Evolutionary conservation across 208 protist genomes (phyloP).

Genomic region (Trypanosomatidae sp.): DNA sequence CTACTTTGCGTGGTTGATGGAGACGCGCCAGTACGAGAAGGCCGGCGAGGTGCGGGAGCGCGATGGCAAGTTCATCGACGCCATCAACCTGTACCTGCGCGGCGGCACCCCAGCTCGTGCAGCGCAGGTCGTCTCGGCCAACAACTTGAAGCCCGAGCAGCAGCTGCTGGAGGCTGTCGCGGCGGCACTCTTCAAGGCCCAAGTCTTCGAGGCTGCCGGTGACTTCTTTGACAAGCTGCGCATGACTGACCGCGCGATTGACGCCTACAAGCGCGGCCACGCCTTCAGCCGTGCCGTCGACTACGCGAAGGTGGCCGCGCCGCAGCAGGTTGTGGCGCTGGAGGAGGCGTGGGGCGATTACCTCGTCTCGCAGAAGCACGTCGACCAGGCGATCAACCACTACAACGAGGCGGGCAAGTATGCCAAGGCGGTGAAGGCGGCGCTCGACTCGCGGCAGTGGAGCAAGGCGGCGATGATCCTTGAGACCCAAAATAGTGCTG

Average conservation of each 20-base stretch:
- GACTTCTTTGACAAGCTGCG: constrained; percentile 96
- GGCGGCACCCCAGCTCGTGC: constrained; percentile 94
- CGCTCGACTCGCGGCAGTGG: constrained; percentile 96
- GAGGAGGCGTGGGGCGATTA: constrained; percentile 97
- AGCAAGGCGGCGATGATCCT: constrained; percentile 88
- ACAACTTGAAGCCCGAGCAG: constrained; percentile 81
- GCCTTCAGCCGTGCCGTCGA: constrained; percentile 95
- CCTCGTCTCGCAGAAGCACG: constrained; percentile 92
- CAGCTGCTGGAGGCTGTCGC: constrained; percentile 95
- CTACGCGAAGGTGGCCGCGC: constrained; percentile 78
- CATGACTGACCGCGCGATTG: constrained; percentile 93
- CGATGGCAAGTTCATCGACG: constrained; percentile 94
- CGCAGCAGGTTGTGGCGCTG: constrained; percentile 78
- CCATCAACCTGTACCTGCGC: constrained; percentile 96
- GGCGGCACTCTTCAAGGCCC: constrained; percentile 90
- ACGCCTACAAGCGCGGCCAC: constrained; percentile 94
- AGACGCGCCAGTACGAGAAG: constrained; percentile 95
- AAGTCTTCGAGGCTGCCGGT: constrained; percentile 96
- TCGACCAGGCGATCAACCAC: constrained; percentile 97
- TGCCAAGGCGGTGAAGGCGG: constrained; percentile 95
- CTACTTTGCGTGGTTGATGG: constrained; percentile 96
- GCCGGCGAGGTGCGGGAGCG: constrained; percentile 94
- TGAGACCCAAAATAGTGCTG: constrained; percentile 57
- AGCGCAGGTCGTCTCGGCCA: constrained; percentile 88
- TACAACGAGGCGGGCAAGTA: constrained; percentile 96